Evolutionary conservation across 768 basidiomycete species (phyloP).

Genomic region (Trametes cinnabarina): DNA sequence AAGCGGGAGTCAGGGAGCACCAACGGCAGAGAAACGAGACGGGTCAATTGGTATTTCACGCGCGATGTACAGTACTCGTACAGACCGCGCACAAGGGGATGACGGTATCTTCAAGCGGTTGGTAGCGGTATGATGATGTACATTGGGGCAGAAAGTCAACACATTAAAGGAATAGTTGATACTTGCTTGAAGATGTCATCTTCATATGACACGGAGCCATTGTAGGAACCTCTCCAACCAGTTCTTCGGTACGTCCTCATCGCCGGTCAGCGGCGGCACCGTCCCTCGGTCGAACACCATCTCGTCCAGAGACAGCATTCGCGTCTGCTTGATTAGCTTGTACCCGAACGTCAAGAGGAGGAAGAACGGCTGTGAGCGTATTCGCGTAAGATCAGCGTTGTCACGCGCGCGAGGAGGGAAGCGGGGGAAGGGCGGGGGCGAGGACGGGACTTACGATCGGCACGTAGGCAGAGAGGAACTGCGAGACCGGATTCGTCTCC

Average conservation of each 20-base stretch:
- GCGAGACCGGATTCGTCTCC: slow-evolving; percentile 14
- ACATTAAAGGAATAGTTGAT: too few relatives aligned
- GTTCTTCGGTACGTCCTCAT: slow-evolving; percentile 1
- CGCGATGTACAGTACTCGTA: too few relatives aligned
- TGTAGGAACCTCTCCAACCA: slow-evolving; percentile 10
- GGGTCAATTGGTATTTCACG: too few relatives aligned
- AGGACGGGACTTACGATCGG: slow-evolving; percentile 21
- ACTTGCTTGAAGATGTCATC: too few relatives aligned
- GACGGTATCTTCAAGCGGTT: too few relatives aligned
- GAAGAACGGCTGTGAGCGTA: slow-evolving; percentile 23
- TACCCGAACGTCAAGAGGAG: slow-evolving; percentile 28
- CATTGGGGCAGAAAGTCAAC: too few relatives aligned
- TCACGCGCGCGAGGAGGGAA: too few relatives aligned
- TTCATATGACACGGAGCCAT: slow-evolving; percentile 13
- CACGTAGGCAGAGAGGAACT: slow-evolving; percentile 28
- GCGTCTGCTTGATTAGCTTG: slow-evolving; percentile 31
- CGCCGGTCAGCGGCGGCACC: neutral
- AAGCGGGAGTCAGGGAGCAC: too few relatives aligned
- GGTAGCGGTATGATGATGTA: too few relatives aligned
- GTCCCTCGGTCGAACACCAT: slow-evolving; percentile 23
- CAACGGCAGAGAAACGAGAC: too few relatives aligned
- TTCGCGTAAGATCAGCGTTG: neutral
- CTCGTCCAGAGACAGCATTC: slow-evolving; percentile 24
- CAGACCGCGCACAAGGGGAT: too few relatives aligned
- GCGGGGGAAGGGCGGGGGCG: neutral